Evolutionary conservation across 2,329 filamentous ascomycete genomes (phyloP).

Genomic region (Trichoderma cornu-damae): DNA sequence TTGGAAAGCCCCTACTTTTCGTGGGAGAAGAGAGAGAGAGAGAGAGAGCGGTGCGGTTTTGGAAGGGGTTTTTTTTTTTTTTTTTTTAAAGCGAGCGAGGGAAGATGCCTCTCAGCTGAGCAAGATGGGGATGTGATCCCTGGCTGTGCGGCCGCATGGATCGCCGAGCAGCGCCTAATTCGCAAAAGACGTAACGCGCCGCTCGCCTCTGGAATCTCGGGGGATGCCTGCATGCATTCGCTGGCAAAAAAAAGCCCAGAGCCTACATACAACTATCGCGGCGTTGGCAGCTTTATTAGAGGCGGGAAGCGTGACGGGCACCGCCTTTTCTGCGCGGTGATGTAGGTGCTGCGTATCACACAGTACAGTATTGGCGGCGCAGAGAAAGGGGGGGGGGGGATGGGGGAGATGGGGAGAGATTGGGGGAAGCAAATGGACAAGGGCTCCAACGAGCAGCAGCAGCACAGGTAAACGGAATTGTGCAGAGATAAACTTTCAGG

Average conservation of each 20-base stretch:
- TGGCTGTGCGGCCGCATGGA: background rate
- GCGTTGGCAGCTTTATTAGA: background rate
- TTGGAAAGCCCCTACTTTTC: background rate
- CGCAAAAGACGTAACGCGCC: slow-evolving; percentile 9
- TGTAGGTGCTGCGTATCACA: background rate
- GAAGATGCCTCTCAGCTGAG: background rate
- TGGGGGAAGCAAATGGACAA: background rate
- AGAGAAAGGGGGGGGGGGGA: background rate
- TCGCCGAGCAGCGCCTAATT: background rate
- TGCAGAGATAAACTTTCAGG: background rate
- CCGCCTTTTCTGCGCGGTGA: slow-evolving; percentile 4
- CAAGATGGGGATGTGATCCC: background rate
- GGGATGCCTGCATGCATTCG: slow-evolving; percentile 9
- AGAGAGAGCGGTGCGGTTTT: background rate
- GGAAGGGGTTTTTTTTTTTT: no score
- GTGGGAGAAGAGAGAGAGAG: no score
- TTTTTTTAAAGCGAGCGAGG: background rate
- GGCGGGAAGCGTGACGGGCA: slow-evolving; percentile 9
- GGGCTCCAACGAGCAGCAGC: background rate
- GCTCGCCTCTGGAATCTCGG: slow-evolving; percentile 5
- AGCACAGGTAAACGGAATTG: background rate
- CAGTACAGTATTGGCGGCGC: background rate
- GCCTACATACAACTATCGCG: background rate
- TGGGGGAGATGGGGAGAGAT: background rate
- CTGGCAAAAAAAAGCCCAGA: background rate